Conservation (phyloP, 2,329 filamentous ascomycete genomes). For the Fusarium sambucinum region DNA sequence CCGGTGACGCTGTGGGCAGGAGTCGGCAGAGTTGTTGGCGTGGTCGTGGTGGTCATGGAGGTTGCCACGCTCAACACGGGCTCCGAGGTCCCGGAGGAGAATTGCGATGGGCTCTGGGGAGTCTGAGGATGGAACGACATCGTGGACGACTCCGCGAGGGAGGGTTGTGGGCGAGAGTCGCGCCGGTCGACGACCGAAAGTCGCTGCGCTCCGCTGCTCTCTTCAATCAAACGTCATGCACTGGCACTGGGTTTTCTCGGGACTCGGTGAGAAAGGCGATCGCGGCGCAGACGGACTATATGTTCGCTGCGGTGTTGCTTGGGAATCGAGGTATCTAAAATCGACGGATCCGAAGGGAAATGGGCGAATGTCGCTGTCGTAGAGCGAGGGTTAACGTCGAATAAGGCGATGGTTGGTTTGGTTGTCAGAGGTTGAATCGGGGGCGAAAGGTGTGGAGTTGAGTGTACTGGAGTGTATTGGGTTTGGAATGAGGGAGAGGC, state of each 20-base stretch:
- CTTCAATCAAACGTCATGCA: slow-evolving; percentile 51
- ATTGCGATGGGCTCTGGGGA: slow-evolving; percentile 74
- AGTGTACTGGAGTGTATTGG: slow-evolving; percentile 39
- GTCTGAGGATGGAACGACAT: slow-evolving; percentile 77
- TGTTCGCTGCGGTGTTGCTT: slow-evolving; percentile 14
- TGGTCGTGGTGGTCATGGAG: slow-evolving; percentile 64
- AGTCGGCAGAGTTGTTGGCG: slow-evolving; percentile 68
- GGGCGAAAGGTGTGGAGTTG: slow-evolving; percentile 47
- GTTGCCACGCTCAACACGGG: slow-evolving; percentile 63
- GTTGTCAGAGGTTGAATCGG: slow-evolving; percentile 49
- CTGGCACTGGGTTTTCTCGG: slow-evolving; percentile 45
- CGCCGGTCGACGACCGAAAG: slow-evolving; percentile 51
- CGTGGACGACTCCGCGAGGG: slow-evolving; percentile 57
- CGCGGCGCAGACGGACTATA: slow-evolving; percentile 34
- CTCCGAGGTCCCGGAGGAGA: slow-evolving; percentile 68
- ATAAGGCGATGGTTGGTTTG: slow-evolving; percentile 41
- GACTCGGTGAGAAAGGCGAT: slow-evolving; percentile 35
- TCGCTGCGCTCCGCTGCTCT: slow-evolving; percentile 51
- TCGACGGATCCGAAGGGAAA: slow-evolving; percentile 35
- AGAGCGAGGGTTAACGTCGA: slow-evolving; percentile 46
- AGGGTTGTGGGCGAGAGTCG: slow-evolving; percentile 50
- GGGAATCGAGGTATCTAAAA: slow-evolving; percentile 16
- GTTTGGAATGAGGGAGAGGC: slow-evolving; percentile 48
- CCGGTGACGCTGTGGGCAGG: slow-evolving; percentile 73
- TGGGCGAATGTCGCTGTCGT: slow-evolving; percentile 43